Conservation (phyloP, 2,329 filamentous ascomycete genomes). For the Trichoderma guizhouense region DNA sequence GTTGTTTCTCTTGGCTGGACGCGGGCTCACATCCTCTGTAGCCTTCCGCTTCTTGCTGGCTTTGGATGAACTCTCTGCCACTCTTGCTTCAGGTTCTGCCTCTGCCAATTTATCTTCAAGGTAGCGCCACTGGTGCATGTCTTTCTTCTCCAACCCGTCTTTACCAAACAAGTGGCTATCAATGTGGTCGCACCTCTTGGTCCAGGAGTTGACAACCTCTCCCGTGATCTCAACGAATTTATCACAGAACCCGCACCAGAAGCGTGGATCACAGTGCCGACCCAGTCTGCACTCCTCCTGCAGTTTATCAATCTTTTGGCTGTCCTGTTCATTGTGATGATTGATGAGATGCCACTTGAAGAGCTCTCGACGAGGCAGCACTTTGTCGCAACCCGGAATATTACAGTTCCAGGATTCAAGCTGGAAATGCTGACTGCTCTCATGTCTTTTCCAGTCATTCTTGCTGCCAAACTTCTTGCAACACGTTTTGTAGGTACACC, state of each 20-base stretch:
- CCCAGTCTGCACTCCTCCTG: slow-evolving; percentile 59
- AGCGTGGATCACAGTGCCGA: slow-evolving; percentile 60
- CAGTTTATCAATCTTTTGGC: slow-evolving; percentile 37
- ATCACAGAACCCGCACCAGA: slow-evolving; percentile 86
- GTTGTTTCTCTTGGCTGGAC: not conserved
- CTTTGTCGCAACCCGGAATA: slow-evolving; percentile 51
- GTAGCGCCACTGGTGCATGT: slow-evolving; percentile 56
- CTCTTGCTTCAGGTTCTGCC: not conserved
- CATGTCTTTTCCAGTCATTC: slow-evolving; percentile 91
- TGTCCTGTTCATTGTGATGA: slow-evolving; percentile 40
- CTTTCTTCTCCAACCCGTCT: slow-evolving; percentile 32
- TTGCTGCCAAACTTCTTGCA: slow-evolving; percentile 81
- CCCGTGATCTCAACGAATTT: slow-evolving; percentile 49
- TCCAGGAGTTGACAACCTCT: slow-evolving; percentile 48
- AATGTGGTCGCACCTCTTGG: slow-evolving; percentile 65
- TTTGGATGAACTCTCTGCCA: not conserved
- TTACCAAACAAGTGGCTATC: slow-evolving; percentile 65
- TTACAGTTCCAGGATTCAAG: slow-evolving; percentile 71
- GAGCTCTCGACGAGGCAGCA: slow-evolving; percentile 55
- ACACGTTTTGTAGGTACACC: slow-evolving; percentile 71
- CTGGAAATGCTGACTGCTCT: slow-evolving; percentile 73
- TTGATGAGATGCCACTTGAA: slow-evolving; percentile 61
- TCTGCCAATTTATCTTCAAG: slow-evolving; percentile 28
- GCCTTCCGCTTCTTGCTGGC: slow-evolving; percentile 1
- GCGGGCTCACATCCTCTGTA: not conserved